Evolutionary conservation across 2,329 filamentous ascomycete species (phyloP).

Genomic region (Penicillium occitanis): DNA sequence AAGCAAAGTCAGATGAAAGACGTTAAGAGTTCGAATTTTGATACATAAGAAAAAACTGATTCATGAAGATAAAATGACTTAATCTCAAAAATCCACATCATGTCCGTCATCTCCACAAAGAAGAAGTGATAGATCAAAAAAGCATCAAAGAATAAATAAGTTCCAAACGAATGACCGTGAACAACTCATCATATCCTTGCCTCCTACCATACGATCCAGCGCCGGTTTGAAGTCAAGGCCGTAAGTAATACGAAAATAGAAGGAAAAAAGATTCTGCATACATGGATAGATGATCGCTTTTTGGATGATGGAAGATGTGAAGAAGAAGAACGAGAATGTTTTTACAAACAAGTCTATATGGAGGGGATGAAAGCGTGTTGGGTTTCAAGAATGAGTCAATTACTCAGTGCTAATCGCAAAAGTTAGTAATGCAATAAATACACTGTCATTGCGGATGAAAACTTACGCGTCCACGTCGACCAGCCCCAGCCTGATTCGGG

Average conservation of each 20-base stretch:
- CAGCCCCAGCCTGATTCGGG: constrained; percentile 48
- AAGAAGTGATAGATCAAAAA: neutral
- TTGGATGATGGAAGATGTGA: constrained; percentile 28
- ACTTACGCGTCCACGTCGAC: constrained; percentile 57
- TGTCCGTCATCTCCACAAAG: neutral
- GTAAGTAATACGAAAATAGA: constrained; percentile 34
- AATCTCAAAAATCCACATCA: neutral
- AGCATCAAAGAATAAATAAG: neutral
- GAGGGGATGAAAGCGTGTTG: neutral
- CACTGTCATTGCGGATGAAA: constrained; percentile 9
- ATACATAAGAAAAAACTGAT: constrained; percentile 3
- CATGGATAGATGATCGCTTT: constrained; percentile 33
- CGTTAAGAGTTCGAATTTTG: neutral
- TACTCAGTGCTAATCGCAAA: neutral
- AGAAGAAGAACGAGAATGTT: constrained; percentile 18
- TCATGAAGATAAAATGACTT: constrained; percentile 4
- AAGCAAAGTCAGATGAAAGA: neutral
- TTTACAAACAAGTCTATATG: constrained; percentile 9
- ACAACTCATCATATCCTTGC: constrained; percentile 26
- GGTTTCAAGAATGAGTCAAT: neutral
- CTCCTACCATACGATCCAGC: constrained; percentile 43
- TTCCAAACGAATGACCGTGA: constrained; percentile 18
- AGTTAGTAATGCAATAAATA: neutral
- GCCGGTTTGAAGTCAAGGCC: constrained; percentile 36
- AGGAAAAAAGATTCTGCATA: constrained; percentile 24